phyloP scores from a whole-genome alignment of 768 basidiomycete genomes.

The Kondoa malvinella region DNA sequence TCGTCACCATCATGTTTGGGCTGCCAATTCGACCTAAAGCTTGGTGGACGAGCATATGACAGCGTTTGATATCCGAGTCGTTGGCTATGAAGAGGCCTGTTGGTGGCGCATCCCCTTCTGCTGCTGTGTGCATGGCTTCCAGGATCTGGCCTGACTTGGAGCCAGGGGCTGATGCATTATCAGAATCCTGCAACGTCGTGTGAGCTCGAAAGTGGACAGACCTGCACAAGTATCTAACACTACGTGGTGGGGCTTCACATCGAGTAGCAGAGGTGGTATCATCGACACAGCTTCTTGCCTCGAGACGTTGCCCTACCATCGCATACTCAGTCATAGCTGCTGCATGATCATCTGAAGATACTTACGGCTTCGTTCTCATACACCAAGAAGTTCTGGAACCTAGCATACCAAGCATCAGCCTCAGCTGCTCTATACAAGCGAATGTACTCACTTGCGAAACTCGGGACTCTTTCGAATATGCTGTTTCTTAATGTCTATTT shows the following conservation, averaged over 20 bases:
- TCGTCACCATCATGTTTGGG: slow-evolving; percentile 84
- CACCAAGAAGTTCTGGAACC: slow-evolving; percentile 84
- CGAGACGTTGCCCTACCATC: slow-evolving; percentile 68
- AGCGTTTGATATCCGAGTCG: slow-evolving; percentile 82
- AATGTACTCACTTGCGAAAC: slow-evolving; percentile 46
- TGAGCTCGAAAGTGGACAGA: background rate
- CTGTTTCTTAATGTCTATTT: slow-evolving; percentile 78
- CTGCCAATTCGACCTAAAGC: slow-evolving; percentile 71
- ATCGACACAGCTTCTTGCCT: slow-evolving; percentile 96
- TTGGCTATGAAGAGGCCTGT: slow-evolving; percentile 83
- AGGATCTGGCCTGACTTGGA: slow-evolving; percentile 97
- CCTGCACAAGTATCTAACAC: slow-evolving; percentile 25
- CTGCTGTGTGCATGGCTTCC: slow-evolving; percentile 74
- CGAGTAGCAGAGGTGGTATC: slow-evolving; percentile 90
- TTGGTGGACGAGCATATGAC: slow-evolving; percentile 93
- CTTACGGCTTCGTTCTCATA: slow-evolving; percentile 92
- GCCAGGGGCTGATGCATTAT: slow-evolving; percentile 75
- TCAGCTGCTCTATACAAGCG: background rate
- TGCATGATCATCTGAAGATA: background rate
- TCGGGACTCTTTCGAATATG: slow-evolving; percentile 69
- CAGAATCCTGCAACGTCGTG: background rate
- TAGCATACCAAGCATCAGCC: slow-evolving; percentile 2
- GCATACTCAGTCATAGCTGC: slow-evolving; percentile 4
- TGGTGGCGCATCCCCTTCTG: slow-evolving; percentile 41
- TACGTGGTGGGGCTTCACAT: slow-evolving; percentile 79